A percentile compares a stretch with the other conserved stretches of the same genome.
Conservation (phyloP, 257 asterid genomes). For the Forsythia suspensa region DNA sequence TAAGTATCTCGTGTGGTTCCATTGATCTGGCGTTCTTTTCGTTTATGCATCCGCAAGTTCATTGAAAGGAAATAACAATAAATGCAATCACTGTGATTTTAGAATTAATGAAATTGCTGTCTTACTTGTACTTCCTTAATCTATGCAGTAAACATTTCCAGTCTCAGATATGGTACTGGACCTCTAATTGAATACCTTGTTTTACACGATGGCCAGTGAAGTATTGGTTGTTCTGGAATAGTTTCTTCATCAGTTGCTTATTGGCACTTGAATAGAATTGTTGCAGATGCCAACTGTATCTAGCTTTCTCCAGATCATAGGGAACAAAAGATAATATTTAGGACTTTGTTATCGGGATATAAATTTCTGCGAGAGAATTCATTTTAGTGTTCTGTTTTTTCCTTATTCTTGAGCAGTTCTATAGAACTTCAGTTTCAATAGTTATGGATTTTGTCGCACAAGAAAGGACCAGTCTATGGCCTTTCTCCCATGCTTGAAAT, state of each 20-base stretch:
- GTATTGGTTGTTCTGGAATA: not conserved
- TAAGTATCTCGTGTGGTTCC: not conserved
- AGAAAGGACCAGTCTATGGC: too few species aligned
- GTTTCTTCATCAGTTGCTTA: not conserved
- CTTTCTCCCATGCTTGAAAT: too few species aligned
- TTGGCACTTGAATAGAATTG: not conserved
- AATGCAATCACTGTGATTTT: not conserved
- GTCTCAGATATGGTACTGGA: not conserved
- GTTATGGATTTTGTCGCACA: not conserved
- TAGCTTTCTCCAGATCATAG: too few species aligned
- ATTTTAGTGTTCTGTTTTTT: too few species aligned
- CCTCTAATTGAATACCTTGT: not conserved
- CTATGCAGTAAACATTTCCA: not conserved
- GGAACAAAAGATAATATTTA: too few species aligned
- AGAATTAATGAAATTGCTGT: not conserved
- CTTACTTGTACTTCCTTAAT: not conserved
- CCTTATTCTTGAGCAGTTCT: not conserved
- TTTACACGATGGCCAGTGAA: not conserved
- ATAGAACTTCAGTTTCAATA: not conserved
- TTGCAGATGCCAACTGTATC: too few species aligned
- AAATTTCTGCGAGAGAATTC: too few species aligned
- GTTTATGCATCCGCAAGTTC: not conserved
- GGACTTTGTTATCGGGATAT: too few species aligned
- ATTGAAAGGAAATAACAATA: not conserved
- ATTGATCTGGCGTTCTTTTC: not conserved